phyloP scores from a whole-genome alignment of 2,329 filamentous ascomycete genomes.

The Stylonectria norvegica region DNA sequence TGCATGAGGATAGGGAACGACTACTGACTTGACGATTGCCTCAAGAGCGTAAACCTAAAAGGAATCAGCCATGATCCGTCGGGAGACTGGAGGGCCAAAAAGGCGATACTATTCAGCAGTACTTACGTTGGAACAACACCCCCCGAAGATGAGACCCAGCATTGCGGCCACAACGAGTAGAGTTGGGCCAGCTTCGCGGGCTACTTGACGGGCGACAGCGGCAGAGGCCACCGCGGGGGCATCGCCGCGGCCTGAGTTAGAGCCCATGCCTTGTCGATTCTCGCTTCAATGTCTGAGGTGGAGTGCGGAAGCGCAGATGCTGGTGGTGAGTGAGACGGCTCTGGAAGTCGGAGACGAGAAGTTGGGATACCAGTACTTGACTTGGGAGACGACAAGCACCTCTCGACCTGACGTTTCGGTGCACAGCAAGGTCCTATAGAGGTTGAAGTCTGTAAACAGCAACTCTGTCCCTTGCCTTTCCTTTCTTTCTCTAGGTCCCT shows the following conservation, averaged over 20 bases:
- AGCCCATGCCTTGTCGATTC: too few relatives aligned
- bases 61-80: slow-evolving; percentile 13
- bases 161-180: slow-evolving; percentile 62
- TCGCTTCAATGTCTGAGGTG: too few relatives aligned
- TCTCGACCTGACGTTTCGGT: too few relatives aligned
- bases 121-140: slow-evolving; percentile 87
- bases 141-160: slow-evolving; percentile 86
- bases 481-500: too few relatives aligned
- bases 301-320: too few relatives aligned
- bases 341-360: too few relatives aligned
- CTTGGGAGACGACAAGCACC: too few relatives aligned
- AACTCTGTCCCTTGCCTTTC: too few relatives aligned
- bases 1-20: not conserved
- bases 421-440: too few relatives aligned
- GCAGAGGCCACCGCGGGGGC: slow-evolving; percentile 8
- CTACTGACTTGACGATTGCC: slow-evolving; percentile 82
- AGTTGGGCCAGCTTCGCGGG: slow-evolving; percentile 26
- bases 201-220: slow-evolving; percentile 21
- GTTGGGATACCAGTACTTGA: too few relatives aligned
- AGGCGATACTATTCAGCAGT: not conserved
- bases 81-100: slow-evolving; percentile 1
- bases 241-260: not conserved
- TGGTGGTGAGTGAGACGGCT: too few relatives aligned
- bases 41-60: slow-evolving; percentile 89
- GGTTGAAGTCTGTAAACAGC: too few relatives aligned